A percentile compares a stretch with the other conserved stretches of the same genome.
These are phyloP conservation scores for Lonicera japonica DNA, from an alignment of 129 eudicot genomes.

Conservation along the genomic window DNA sequence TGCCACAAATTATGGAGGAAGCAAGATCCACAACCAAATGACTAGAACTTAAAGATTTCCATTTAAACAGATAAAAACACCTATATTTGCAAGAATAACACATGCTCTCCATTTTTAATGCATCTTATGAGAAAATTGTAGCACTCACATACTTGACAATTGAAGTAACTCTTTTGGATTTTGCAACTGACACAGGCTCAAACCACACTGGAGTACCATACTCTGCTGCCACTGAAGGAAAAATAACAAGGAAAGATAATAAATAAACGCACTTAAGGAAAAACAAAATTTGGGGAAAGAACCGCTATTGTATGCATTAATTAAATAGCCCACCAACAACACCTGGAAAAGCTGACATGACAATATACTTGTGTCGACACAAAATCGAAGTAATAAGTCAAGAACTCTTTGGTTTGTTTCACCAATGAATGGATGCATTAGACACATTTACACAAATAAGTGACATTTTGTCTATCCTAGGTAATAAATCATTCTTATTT, in stretches of 20 bases:
- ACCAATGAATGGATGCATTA: too few species aligned
- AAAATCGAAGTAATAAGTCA: too few species aligned
- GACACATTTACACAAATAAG: too few species aligned
- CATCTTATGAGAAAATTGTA: background rate
- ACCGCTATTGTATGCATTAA: background rate
- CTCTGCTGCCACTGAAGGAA: constrained; percentile 69
- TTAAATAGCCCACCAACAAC: too few species aligned
- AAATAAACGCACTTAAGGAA: background rate
- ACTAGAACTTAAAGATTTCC: background rate
- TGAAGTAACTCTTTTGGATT: constrained; percentile 76
- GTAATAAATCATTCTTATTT: too few species aligned
- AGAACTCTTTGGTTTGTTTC: too few species aligned
- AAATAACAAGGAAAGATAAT: background rate
- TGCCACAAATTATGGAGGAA: background rate
- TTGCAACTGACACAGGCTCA: constrained; percentile 96
- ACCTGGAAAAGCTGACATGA: too few species aligned
- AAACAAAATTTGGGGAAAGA: background rate
- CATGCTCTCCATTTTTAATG: background rate
- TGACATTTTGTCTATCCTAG: too few species aligned
- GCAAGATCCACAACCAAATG: constrained; percentile 9
- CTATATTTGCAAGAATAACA: background rate
- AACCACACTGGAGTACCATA: constrained; percentile 86
- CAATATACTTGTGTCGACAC: too few species aligned
- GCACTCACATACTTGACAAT: constrained; percentile 74
- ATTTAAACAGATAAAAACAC: background rate